Evolutionary conservation across 1,284 basidiomycete genomes (phyloP).

Genomic region (Mycena sp.): DNA sequence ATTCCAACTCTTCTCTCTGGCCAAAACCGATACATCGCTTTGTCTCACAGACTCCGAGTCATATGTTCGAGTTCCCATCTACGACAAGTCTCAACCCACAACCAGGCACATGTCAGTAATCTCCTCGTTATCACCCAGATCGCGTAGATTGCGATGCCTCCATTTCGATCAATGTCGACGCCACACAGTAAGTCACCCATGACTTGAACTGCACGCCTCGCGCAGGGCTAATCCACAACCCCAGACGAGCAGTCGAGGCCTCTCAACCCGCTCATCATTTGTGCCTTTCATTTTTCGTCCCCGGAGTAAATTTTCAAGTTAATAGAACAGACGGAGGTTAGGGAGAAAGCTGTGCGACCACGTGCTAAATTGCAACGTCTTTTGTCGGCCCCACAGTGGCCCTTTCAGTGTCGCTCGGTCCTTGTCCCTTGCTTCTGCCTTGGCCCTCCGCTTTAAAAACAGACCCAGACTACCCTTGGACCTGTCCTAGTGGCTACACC

Average conservation of each 20-base stretch:
- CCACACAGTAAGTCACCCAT: slow-evolving; percentile 4
- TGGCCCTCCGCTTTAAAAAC: not conserved
- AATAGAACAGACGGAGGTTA: not conserved
- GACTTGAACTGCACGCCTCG: not conserved
- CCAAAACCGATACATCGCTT: too few species aligned
- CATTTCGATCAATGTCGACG: slow-evolving; percentile 21
- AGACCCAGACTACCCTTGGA: not conserved
- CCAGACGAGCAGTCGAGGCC: not conserved
- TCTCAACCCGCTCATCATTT: too few species aligned
- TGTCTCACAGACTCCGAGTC: too few species aligned
- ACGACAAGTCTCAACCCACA: too few species aligned
- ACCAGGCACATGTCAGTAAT: too few species aligned
- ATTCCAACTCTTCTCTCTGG: too few species aligned
- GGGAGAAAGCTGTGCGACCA: slow-evolving; percentile 16
- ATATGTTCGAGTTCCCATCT: too few species aligned
- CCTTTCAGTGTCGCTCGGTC: not conserved
- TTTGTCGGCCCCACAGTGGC: slow-evolving; percentile 18
- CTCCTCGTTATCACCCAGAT: not conserved
- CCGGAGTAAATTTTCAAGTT: not conserved
- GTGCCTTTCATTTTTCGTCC: too few species aligned
- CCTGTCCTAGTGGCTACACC: not conserved
- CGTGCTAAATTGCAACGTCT: slow-evolving; percentile 4
- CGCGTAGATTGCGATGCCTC: not conserved
- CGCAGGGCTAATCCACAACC: not conserved
- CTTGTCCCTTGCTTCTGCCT: slow-evolving; percentile 5